phyloP scores from a whole-genome alignment of 2,329 filamentous ascomycete genomes.

The Phoma sp. region DNA sequence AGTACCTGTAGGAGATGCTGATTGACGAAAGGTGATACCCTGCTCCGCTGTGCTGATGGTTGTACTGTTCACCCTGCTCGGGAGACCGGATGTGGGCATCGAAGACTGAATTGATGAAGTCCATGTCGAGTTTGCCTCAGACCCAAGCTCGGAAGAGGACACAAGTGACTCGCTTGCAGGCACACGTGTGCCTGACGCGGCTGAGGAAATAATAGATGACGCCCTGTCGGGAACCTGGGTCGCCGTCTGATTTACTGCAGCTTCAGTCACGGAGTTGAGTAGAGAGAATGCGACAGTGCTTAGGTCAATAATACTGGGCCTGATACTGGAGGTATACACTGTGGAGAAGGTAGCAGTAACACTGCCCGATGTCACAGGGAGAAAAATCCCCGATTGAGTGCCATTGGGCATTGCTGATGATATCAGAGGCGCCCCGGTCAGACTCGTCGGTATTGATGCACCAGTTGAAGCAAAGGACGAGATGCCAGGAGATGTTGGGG shows the following conservation, averaged over 20 bases:
- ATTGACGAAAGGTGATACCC: constrained; percentile 11
- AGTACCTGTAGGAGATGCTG: constrained; percentile 1
- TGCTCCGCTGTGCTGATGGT: not conserved
- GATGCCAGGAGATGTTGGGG: not conserved
- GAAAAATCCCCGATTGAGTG: not conserved
- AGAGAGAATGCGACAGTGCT: constrained; percentile 11
- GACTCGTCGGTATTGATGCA: not conserved
- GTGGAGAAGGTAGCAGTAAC: constrained; percentile 15
- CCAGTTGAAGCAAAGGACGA: not conserved
- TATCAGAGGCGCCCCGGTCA: not conserved
- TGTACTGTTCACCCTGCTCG: not conserved
- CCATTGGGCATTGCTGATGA: not conserved
- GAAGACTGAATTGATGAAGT: not conserved
- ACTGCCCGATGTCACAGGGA: not conserved
- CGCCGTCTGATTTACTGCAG: not conserved
- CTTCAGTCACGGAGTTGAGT: constrained; percentile 3
- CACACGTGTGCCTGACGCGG: not conserved
- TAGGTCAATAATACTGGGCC: not conserved
- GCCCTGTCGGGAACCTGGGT: not conserved
- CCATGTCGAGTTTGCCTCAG: constrained; percentile 1
- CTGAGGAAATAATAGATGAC: not conserved
- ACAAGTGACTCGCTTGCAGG: constrained; percentile 7
- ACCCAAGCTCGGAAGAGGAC: not conserved
- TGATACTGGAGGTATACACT: constrained; percentile 2
- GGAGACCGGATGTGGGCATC: not conserved